phyloP scores from a whole-genome alignment of 306 rosid genomes.

The Cicer judaicum region DNA sequence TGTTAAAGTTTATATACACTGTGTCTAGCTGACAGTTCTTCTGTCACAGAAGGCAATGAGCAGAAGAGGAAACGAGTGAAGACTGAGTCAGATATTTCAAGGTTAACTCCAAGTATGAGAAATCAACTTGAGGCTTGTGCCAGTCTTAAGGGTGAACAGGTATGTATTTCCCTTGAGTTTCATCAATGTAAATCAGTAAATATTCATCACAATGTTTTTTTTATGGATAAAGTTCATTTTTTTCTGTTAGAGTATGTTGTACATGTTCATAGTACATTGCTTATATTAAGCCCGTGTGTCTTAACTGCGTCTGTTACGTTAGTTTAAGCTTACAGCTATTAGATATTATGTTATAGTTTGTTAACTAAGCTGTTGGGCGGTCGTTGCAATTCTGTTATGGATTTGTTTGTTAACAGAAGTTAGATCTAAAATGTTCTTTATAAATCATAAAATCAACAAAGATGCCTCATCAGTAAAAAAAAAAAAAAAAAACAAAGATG shows the following conservation, averaged over 20 bases:
- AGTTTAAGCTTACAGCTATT: constrained; percentile 5
- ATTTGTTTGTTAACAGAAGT: background rate
- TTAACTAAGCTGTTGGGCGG: background rate
- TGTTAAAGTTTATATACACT: background rate
- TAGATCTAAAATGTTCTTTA: constrained; percentile 1
- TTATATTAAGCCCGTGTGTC: constrained; percentile 1
- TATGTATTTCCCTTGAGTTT: constrained; percentile 41
- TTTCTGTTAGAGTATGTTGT: background rate
- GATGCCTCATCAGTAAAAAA: background rate
- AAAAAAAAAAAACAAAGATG: too few species aligned
- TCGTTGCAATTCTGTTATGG: constrained; percentile 8
- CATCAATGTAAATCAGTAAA: constrained; percentile 1
- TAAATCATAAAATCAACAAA: constrained; percentile 4
- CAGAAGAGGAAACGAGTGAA: constrained; percentile 87
- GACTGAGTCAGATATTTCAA: constrained; percentile 78
- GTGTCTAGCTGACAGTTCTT: constrained; percentile 47
- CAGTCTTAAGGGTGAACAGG: constrained; percentile 94
- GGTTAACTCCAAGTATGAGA: constrained; percentile 67
- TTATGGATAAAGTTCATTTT: constrained; percentile 3
- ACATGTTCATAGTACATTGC: constrained; percentile 14
- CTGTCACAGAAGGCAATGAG: constrained; percentile 82
- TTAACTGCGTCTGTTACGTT: constrained; percentile 22
- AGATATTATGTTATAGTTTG: constrained; percentile 9
- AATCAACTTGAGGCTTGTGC: constrained; percentile 76
- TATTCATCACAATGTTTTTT: constrained; percentile 32